These are phyloP conservation scores for Diaporthe citrichinensis DNA, from an alignment of 2,329 filamentous ascomycete genomes.

Conservation along the genomic window DNA sequence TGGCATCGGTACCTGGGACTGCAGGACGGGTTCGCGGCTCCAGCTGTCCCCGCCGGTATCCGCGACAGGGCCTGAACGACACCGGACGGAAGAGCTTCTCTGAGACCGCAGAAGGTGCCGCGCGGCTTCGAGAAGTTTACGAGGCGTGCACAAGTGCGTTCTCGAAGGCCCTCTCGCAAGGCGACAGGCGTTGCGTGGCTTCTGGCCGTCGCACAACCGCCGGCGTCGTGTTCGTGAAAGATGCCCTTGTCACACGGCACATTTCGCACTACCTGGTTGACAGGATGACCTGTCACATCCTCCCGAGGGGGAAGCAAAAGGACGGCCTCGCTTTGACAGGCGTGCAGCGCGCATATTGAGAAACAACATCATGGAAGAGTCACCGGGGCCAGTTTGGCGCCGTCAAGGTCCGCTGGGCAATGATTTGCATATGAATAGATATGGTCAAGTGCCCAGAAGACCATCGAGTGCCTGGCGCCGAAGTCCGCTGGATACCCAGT, in stretches of 20 bases:
- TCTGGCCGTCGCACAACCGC: conserved; percentile 13
- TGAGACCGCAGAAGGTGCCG: conserved; percentile 13
- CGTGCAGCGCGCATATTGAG: conserved; percentile 17
- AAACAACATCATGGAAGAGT: not conserved
- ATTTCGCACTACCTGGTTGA: conserved; percentile 28
- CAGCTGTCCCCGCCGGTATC: conserved; percentile 13
- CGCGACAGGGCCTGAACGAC: not conserved
- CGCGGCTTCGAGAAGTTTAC: conserved; percentile 20
- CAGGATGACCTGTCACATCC: conserved; percentile 30
- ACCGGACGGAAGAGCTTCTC: not conserved
- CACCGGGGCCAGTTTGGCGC: conserved; percentile 5
- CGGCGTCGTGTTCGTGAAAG: conserved; percentile 19
- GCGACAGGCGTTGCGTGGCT: conserved; percentile 26
- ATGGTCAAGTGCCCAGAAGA: conserved; percentile 18
- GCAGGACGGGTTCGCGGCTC: conserved; percentile 3
- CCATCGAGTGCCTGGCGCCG: conserved; percentile 7
- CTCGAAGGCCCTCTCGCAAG: conserved; percentile 14
- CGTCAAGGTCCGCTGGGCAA: conserved; percentile 17
- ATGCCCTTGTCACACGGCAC: conserved; percentile 7
- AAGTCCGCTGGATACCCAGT: conserved; percentile 20
- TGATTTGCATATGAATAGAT: conserved; percentile 24
- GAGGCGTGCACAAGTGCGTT: conserved; percentile 1
- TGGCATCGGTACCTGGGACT: conserved; percentile 28
- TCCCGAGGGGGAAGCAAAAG: conserved; percentile 9
- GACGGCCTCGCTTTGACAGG: conserved; percentile 12